A percentile compares a stretch with the other conserved stretches of the same genome.
Conservation (phyloP, 129 eudicot genomes). For the Gnaphalium uliginosum region DNA sequence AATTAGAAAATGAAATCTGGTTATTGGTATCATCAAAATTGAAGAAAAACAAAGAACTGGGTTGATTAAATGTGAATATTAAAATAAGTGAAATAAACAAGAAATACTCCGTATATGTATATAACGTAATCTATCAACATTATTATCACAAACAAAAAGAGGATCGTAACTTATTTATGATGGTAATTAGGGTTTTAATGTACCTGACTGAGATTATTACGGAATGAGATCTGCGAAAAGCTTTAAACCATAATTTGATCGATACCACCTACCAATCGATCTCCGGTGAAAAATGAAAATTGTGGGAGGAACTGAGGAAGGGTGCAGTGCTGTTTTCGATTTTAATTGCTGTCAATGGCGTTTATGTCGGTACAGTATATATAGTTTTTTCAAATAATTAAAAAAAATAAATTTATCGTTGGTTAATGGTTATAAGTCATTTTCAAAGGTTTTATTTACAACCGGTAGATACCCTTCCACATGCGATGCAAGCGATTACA, state of each 20-base stretch:
- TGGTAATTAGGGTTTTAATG: constrained; percentile 24
- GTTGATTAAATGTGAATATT: too few species aligned
- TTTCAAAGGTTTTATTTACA: too few species aligned
- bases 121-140: neutral
- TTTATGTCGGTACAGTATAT: neutral
- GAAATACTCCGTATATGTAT: too few species aligned
- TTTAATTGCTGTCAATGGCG: neutral
- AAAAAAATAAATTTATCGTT: too few species aligned
- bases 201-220: constrained; percentile 1
- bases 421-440: too few species aligned
- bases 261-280: too few species aligned
- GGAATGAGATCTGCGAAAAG: constrained; percentile 12
- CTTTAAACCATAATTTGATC: too few species aligned
- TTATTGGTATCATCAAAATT: neutral
- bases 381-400: neutral
- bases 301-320: neutral
- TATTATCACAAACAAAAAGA: neutral
- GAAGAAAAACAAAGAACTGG: too few species aligned
- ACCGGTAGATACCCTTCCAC: too few species aligned
- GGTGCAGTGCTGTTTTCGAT: neutral
- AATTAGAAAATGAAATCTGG: neutral
- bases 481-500: too few species aligned
- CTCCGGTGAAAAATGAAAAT: neutral
- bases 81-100: too few species aligned
- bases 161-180: neutral